Conservation (phyloP, 75 land plant species). For the Azolla pinnata region DNA sequence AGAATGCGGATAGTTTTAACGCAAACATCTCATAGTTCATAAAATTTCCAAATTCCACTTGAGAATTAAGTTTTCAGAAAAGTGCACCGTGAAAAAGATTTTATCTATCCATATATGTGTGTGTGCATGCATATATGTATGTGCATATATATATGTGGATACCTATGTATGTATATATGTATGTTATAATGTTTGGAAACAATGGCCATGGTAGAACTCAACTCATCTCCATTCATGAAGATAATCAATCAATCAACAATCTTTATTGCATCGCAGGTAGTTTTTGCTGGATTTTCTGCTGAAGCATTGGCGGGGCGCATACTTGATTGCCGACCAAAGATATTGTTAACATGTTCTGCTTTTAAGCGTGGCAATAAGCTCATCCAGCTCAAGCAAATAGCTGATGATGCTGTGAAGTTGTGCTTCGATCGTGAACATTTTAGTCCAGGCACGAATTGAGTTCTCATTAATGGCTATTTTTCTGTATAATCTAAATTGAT, state of each 20-base stretch:
- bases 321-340: slow-evolving; percentile 16
- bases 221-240: too few species aligned
- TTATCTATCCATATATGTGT: background rate
- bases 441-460: slow-evolving; percentile 10
- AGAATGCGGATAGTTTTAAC: too few species aligned
- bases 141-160: background rate
- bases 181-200: too few species aligned
- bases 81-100: background rate
- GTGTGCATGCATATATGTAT: background rate
- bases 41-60: too few species aligned
- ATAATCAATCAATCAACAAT: too few species aligned
- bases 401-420: slow-evolving; percentile 11
- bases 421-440: slow-evolving; percentile 7
- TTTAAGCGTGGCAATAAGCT: slow-evolving; percentile 5
- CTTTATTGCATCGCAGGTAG: slow-evolving; percentile 3
- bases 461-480: too few species aligned
- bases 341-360: slow-evolving; percentile 16
- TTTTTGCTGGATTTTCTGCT: slow-evolving; percentile 23
- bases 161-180: too few species aligned
- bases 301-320: slow-evolving; percentile 22
- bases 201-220: too few species aligned
- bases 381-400: slow-evolving; percentile 10
- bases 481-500: too few species aligned
- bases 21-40: too few species aligned
- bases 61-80: background rate